Conservation (phyloP, 2,329 filamentous ascomycete species). For the Penicillium aurantiogriseum region DNA sequence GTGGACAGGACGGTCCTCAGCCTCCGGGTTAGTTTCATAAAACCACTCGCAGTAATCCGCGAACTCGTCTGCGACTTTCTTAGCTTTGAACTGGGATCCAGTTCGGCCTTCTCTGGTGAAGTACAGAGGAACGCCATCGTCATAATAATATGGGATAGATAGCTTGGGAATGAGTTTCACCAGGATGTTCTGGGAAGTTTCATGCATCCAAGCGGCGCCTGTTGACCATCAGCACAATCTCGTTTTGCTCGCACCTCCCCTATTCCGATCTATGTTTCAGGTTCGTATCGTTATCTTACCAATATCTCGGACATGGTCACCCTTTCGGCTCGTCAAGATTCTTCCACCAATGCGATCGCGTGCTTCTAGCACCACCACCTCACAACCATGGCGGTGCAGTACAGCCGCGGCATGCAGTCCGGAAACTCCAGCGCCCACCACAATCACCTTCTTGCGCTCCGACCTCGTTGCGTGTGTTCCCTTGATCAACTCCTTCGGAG, state of each 20-base stretch:
- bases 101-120: constrained; percentile 45
- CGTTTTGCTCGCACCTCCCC: neutral
- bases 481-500: constrained; percentile 19
- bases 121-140: constrained; percentile 45
- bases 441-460: constrained; percentile 29
- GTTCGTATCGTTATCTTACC: constrained; percentile 29
- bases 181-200: constrained; percentile 47
- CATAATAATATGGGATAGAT: constrained; percentile 47
- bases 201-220: constrained; percentile 49
- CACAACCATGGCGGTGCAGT: constrained; percentile 34
- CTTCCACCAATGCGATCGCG: constrained; percentile 39
- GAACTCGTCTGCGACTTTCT: constrained; percentile 49
- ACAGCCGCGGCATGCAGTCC: constrained; percentile 37
- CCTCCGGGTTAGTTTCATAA: constrained; percentile 43
- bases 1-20: constrained; percentile 41
- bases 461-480: constrained; percentile 24
- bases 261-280: neutral
- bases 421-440: constrained; percentile 39
- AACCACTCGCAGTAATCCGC: constrained; percentile 45
- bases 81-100: constrained; percentile 48
- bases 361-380: constrained; percentile 38
- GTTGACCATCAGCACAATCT: neutral
- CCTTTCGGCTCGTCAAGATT: constrained; percentile 40
- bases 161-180: constrained; percentile 45
- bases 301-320: constrained; percentile 39